Conservation (phyloP, 306 rosid genomes). For the Vicia faba region DNA sequence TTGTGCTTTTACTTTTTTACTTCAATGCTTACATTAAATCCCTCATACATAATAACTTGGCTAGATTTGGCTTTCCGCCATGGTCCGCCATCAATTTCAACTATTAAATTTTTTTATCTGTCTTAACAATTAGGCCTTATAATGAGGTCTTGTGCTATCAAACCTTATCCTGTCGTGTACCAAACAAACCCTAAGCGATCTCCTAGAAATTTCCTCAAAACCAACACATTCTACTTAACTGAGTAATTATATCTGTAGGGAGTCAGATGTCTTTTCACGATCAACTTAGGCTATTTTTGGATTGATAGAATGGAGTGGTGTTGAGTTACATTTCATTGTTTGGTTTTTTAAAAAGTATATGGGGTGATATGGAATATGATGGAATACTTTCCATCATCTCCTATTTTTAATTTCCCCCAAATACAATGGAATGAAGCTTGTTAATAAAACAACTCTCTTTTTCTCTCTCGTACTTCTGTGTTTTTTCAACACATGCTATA, state of each 20-base stretch:
- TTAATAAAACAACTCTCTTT: too few species aligned
- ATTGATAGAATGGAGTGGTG: too few species aligned
- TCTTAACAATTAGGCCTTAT: slow-evolving; percentile 2
- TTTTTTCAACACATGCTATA: too few species aligned
- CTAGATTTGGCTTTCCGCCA: not conserved
- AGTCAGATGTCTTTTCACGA: not conserved
- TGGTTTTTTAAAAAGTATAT: too few species aligned
- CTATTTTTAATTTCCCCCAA: too few species aligned
- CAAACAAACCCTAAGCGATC: not conserved
- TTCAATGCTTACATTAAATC: slow-evolving; percentile 13
- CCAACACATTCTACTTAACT: not conserved
- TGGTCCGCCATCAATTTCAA: too few species aligned
- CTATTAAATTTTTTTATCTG: not conserved
- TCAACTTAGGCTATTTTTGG: not conserved
- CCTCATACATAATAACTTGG: slow-evolving; percentile 6
- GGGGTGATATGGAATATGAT: too few species aligned
- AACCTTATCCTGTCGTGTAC: not conserved
- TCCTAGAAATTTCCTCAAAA: slow-evolving; percentile 6
- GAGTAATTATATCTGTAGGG: not conserved
- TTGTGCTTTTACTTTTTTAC: not conserved
- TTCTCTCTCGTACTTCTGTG: too few species aligned
- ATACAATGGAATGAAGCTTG: too few species aligned
- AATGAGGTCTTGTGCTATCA: not conserved
- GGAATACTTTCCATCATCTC: too few species aligned
- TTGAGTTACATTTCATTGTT: too few species aligned